Base-by-base conservation (phyloP, 768 basidiomycete species). In the Atractiella rhizophila region DNA sequence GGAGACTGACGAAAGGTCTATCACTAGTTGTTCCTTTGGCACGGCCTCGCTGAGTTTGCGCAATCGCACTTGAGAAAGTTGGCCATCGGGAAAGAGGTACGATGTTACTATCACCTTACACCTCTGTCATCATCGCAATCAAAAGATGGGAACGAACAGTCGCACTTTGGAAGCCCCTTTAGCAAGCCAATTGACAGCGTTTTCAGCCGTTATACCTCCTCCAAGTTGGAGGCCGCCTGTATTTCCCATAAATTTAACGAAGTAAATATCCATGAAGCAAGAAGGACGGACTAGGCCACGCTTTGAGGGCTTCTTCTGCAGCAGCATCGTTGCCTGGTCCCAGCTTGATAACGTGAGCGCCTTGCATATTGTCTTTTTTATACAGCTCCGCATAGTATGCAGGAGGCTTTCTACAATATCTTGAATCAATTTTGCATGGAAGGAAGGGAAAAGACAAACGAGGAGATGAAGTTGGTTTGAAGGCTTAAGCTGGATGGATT, bases 41-140 rank as follows among this genome's bases (percentile, higher is more conserved):
- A 85, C 69, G 10, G 61, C 57, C 16, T 61, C 53, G 5, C 71
- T 73, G 13, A 96, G 60, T 0, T 56, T 58, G 50, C 69, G 60
- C 23, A 98, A 62, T 36, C 79, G 63, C 32, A 76, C 69, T 46
- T 74, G 56, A 15, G 74, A 75, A 61, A 96, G 88, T 47, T 66
- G 71, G 3, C 64, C 74, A n/a, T 60, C 57, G 0, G 91, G 86
- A 48, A 98, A 98, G 31, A 98, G 71, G 59, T 74, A 81, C 11
- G 86, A 91, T 4, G 91, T 98, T n/a, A 98, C 78, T 39, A 98
- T 94, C 49, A 96, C 73, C 86, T 96, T 51, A n/a, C 1, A 23
- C 26, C 13, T 2, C 4, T 25, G 24, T 26, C 8, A 35, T 36
- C 13, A 42, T 21, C 30, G 28, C 25, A 31, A 12, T n/a, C 11